A percentile compares a stretch with the other conserved stretches of the same genome.
Evolutionary conservation across 768 basidiomycete genomes (phyloP).

Genomic region (Kwoniella botswanensis): DNA sequence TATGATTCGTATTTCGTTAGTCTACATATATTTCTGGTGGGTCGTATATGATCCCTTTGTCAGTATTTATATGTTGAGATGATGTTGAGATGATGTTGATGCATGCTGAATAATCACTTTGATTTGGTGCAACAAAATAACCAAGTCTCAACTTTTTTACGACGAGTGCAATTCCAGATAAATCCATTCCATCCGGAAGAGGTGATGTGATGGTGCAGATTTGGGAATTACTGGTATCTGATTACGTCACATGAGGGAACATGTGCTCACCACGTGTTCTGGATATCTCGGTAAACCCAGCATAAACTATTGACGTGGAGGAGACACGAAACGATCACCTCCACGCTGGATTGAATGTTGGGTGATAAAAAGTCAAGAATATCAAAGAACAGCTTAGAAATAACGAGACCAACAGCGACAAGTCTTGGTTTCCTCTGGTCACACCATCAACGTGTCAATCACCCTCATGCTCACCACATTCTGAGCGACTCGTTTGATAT

Average conservation of each 20-base stretch:
- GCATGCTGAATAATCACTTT: background rate
- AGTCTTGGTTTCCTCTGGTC: no score
- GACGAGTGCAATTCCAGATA: slow-evolving; percentile 1
- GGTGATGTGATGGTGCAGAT: slow-evolving; percentile 2
- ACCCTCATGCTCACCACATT: no score
- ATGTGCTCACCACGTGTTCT: background rate
- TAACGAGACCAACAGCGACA: no score
- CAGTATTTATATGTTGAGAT: background rate
- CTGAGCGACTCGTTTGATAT: background rate
- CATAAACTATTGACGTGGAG: background rate
- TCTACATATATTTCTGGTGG: no score
- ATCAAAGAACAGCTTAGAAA: background rate
- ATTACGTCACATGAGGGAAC: no score
- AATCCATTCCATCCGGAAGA: background rate
- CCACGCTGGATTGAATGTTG: background rate
- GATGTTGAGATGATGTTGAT: background rate
- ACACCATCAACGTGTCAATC: no score
- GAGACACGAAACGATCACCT: background rate
- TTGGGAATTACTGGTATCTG: background rate
- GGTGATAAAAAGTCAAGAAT: background rate
- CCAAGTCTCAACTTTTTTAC: background rate
- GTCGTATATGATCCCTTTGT: no score
- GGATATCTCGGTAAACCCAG: background rate
- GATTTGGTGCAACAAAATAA: background rate
- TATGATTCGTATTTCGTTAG: no score